Evolutionary conservation across 345 rosid species (phyloP), one percentile per base, ranked within the genome.

Genomic region (Litchi chinensis): DNA sequence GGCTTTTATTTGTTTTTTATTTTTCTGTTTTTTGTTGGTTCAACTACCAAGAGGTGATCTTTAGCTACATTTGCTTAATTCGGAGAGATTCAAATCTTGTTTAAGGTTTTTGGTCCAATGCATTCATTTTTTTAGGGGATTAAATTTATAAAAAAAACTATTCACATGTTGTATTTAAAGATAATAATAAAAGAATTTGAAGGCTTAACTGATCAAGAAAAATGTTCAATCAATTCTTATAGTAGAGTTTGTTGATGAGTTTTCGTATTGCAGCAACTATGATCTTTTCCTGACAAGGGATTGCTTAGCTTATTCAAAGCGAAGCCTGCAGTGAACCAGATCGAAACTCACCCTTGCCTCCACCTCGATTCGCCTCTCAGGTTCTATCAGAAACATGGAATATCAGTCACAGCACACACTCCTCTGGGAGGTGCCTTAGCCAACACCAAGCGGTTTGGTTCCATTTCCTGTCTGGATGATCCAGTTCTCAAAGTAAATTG

Each of bases 331-430:
- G 91, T 88, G 81, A 88, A 88, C 79, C 89, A 91, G 83, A 86
- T 95, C 0, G 98, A 95, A 81, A 90, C 93, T 10, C 97, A 93
- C 67, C 97, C 96, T 44, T 94, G 91, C 87, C 93, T 94, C 78
- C 98, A 93, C 78, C 93, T 97, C 0, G 92, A 91, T 3, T 93
- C 89, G 15, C 95, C 91, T 18, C 91, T 95, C 68, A 93, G 89
- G 68, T 93, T 95, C 84, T 95, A 93, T 82, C 97, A 87, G 80
- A 95, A 95, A 80, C 95, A 95, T 2, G 95, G 90, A 11, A 79
- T 95, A 26, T 87, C 92, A 56, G 93, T 94, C 56, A 94, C 96
- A 0, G 97, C 97, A 37, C 97, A 93, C 83, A 94, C 97, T 69
- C 96, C 97, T 76, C 91, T 93, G 0, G 95, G 95, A 66, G 98